Conservation (phyloP, 305 asterid genomes). For the Fraxinus sp. region DNA sequence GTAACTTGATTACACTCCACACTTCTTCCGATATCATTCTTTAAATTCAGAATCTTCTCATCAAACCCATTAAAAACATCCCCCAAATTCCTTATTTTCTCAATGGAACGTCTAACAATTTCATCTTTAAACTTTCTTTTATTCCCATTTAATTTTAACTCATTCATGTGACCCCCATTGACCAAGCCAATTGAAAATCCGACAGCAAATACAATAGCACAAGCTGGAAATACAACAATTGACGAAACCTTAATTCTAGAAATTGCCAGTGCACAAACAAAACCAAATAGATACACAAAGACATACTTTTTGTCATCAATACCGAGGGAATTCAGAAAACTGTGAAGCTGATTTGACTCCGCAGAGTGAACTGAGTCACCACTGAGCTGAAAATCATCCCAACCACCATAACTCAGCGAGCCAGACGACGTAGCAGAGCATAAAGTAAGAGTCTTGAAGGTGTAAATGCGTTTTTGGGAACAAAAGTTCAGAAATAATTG, state of each 20-base stretch:
- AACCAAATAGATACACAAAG: constrained; percentile 74
- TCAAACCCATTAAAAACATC: constrained; percentile 37
- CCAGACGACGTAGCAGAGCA: constrained; percentile 45
- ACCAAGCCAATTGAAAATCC: constrained; percentile 74
- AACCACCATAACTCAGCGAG: constrained; percentile 59
- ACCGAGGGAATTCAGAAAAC: constrained; percentile 54
- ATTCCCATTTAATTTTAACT: constrained; percentile 33
- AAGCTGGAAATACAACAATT: constrained; percentile 70
- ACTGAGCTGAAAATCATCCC: constrained; percentile 58
- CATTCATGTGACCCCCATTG: constrained; percentile 59
- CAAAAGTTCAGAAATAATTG: constrained; percentile 32
- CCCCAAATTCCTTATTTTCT: constrained; percentile 42
- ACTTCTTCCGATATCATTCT: constrained; percentile 43
- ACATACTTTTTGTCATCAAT: constrained; percentile 64
- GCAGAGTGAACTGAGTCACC: constrained; percentile 42
- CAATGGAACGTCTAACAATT: constrained; percentile 34
- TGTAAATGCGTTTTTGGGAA: constrained; percentile 23
- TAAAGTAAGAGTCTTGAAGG: constrained; percentile 29
- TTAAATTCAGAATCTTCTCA: constrained; percentile 38
- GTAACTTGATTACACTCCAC: constrained; percentile 48
- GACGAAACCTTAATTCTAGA: constrained; percentile 75
- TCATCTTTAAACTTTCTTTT: constrained; percentile 42
- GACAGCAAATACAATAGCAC: constrained; percentile 66
- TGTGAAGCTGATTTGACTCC: constrained; percentile 57
- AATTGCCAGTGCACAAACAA: constrained; percentile 77